Base-by-base conservation (phyloP, 352 stramenopile genomes). In the Pythium vanterpoolii region DNA sequence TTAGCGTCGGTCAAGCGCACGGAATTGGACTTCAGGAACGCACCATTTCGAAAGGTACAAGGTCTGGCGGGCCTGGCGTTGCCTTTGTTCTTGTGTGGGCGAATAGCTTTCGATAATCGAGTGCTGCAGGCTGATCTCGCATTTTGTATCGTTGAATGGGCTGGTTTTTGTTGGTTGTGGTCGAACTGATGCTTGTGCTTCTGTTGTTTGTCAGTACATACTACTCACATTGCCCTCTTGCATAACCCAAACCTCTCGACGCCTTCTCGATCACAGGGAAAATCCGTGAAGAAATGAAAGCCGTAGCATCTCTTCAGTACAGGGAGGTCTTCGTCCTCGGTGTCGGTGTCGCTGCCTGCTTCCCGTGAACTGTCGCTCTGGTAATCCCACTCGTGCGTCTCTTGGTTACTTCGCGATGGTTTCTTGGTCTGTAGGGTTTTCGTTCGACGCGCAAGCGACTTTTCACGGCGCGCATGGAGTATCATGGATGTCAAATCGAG, bases 401-500 rank as follows among this genome's bases (percentile, higher is more conserved):
- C 55, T n/a, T 62, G 23, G 24, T 55, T 62, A 33, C 55, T 62
- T 43, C 6, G 13, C n/a, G 11, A 11, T 11, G 18, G 19, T 33
- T 27, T 55, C 30, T 55, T 43, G 21, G 10, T 33, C 11, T 55
- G 18, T n/a, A n/a, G n/a, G 21, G 8, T 5, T n/a, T 19, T 23
- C 10, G 27, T 24, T 11, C 9, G 10, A 21, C 24, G 18, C 6
- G 14, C 8, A 42, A 18, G 11, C 18, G 10, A n/a, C 7, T 31
- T 39, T 24, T 54, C 23, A 24, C 42, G 16, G 2, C 23, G 58
- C 9, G 49, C 49, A 16, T 21, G 40, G 3, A 60, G 24, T 24
- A 56, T 40, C 58, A 66, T 53, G 11, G 42, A 54, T 18, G 48
- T 34, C 16, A 65, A 39, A 10, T 65, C 58, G 24, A 54, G 30